Evolutionary conservation across 2,329 filamentous ascomycete species (phyloP), one percentile per base, ranked within the genome.

Genomic region (Nemania sp.): DNA sequence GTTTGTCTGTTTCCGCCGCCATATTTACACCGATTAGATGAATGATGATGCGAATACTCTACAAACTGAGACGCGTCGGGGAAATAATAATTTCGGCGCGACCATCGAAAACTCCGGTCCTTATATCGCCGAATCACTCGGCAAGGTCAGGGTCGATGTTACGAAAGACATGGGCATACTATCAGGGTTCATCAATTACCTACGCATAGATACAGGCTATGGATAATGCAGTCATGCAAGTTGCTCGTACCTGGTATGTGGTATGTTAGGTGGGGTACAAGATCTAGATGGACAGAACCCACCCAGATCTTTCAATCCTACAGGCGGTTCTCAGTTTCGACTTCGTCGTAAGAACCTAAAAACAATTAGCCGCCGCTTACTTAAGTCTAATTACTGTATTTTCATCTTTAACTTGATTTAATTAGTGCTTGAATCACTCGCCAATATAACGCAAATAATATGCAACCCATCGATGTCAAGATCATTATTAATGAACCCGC

Each of bases 1-100:
- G 20, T 49, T 61, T 41, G 26, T 43, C n/a, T 13, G n/a, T 18
- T 55, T 45, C 8, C 13, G 41, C 41, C 51, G 53, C 27, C 53
- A 65, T 67, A 29, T 29, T 59, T 24, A 15, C 18, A 45, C 0
- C 3, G 18, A 22, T 35, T 20, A n/a, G n/a, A n/a, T n/a, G 15
- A 32, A 41, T 38, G 38, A 41, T 38, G 41, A 11, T 38, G n/a
- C 6, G 3, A 18, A 20, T 43, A 49, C 13, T 41, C 3, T 45
- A 20, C 18, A 41, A 13, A 45, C 20, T 3, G 27, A 57, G 45
- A 62, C 38, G 47, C 49, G 53, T 26, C 38, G 38, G 24, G 51
- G 6, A 27, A 32, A 53, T 49, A 8, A 6, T 13, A 13, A 51
- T 26, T 24, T 51, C 5, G 2, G 8, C 47, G 24, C 47, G 3